These are phyloP conservation scores for Fusarium tupiense DNA, from an alignment of 2,329 filamentous ascomycete species.

Conservation along the genomic window DNA sequence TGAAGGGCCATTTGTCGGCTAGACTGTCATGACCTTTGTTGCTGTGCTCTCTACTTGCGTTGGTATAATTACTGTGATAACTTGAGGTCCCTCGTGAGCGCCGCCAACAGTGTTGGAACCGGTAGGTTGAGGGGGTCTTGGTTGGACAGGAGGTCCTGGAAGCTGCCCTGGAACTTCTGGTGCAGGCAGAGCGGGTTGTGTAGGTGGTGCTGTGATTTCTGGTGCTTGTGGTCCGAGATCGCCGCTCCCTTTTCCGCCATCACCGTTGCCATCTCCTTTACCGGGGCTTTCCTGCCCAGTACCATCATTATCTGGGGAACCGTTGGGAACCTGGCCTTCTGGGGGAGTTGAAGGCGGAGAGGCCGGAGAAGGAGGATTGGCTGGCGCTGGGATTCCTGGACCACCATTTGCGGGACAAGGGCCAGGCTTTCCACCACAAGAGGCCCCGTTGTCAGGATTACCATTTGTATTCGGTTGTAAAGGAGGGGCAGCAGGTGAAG, in stretches of 20 bases:
- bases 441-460: background rate
- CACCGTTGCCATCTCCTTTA: background rate
- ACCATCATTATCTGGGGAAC: background rate
- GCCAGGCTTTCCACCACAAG: background rate
- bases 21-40: constrained; percentile 31
- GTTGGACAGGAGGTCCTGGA: background rate
- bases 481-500: background rate
- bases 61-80: constrained; percentile 41
- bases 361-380: background rate
- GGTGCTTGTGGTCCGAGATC: background rate
- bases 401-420: background rate
- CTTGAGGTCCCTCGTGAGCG: constrained; percentile 5
- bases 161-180: background rate
- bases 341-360: background rate
- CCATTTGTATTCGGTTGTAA: background rate
- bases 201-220: background rate
- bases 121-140: background rate
- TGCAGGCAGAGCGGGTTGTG: background rate
- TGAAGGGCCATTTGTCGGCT: constrained; percentile 19
- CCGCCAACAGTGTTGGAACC: background rate
- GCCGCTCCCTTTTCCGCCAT: background rate
- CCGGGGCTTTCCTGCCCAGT: background rate
- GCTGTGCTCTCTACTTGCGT: constrained; percentile 28
- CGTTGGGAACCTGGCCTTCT: background rate
- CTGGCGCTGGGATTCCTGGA: background rate